phyloP scores from a whole-genome alignment of 2,329 filamentous ascomycete species.

The Aspergillus piperis region DNA sequence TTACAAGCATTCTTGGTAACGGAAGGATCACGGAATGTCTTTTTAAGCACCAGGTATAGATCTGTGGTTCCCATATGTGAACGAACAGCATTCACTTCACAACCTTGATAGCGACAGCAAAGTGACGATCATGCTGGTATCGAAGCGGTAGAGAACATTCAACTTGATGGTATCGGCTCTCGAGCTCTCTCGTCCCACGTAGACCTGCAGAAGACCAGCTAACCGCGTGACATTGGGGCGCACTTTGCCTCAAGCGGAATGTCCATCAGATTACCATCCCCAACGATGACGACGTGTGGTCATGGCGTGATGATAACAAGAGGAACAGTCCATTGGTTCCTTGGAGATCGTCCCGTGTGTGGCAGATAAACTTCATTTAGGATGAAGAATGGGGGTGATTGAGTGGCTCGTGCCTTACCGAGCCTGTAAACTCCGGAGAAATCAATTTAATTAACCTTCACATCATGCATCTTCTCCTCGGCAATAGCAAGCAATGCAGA shows the following conservation, averaged over 20 bases:
- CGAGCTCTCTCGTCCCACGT: not conserved
- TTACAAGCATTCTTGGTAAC: not conserved
- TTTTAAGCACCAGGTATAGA: not conserved
- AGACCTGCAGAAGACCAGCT: not conserved
- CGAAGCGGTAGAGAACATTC: not conserved
- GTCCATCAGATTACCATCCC: not conserved
- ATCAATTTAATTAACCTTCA: not conserved
- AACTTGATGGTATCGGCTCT: not conserved
- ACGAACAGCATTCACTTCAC: not conserved
- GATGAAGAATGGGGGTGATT: not conserved
- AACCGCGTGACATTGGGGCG: not conserved
- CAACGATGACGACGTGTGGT: not conserved
- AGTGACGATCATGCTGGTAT: not conserved
- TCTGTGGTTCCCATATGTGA: not conserved
- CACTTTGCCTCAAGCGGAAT: not conserved
- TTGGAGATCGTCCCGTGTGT: not conserved
- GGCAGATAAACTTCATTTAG: not conserved
- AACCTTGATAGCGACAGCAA: not conserved
- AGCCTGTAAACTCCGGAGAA: not conserved
- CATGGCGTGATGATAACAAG: not conserved
- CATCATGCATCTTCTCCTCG: not conserved
- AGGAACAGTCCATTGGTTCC: not conserved
- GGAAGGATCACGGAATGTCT: not conserved
- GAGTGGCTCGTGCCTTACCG: not conserved
- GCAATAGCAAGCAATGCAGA: not conserved